These are phyloP conservation scores for Solanum hybrid DNA, from an alignment of 305 asterid genomes.

Conservation along the genomic window DNA sequence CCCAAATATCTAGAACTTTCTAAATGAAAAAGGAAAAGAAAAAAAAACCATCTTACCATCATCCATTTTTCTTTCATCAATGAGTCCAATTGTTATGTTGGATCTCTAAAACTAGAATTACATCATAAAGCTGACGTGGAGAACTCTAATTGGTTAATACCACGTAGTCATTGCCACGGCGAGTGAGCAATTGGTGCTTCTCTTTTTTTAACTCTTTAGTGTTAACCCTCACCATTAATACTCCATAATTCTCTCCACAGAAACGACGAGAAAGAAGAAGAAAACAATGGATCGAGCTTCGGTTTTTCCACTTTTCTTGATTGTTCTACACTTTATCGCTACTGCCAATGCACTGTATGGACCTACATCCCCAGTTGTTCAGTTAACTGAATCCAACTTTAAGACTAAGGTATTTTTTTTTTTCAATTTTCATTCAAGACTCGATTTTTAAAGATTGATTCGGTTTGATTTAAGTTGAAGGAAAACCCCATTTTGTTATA, in stretches of 20 bases:
- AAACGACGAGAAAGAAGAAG: conserved; percentile 1
- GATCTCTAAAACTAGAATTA: not conserved
- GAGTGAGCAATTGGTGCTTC: not conserved
- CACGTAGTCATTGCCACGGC: conserved; percentile 7
- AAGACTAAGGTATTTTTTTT: conserved; percentile 60
- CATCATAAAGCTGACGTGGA: conserved; percentile 7
- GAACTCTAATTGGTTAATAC: not conserved
- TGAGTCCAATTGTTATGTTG: not conserved
- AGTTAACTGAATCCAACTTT: conserved; percentile 75
- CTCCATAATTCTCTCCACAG: not conserved
- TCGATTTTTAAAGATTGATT: not conserved
- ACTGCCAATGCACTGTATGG: conserved; percentile 67
- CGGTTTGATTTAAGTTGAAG: not conserved
- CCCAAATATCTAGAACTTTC: not conserved
- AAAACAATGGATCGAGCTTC: conserved; percentile 28
- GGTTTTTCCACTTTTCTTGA: conserved; percentile 21
- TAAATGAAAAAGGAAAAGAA: not conserved
- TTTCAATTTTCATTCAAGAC: not conserved
- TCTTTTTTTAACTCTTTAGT: not conserved
- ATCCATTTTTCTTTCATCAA: not conserved
- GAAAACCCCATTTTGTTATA: not conserved
- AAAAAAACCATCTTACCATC: not conserved
- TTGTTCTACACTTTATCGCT: conserved; percentile 17
- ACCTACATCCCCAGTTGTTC: conserved; percentile 80
- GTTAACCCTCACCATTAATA: not conserved